phyloP scores from a whole-genome alignment of 306 rosid species.

The Fagus crenata region DNA sequence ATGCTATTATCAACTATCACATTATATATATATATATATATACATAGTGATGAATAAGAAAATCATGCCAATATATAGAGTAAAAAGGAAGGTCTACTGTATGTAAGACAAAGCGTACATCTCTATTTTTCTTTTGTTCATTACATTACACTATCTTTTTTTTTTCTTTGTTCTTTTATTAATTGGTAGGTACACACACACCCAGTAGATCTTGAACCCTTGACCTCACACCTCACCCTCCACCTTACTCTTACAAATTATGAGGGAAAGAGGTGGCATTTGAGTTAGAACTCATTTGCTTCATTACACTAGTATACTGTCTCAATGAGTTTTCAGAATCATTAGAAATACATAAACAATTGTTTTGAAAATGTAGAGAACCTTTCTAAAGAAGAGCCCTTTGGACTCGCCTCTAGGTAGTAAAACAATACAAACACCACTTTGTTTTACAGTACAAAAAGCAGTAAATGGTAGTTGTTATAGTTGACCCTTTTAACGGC shows the following conservation, averaged over 20 bases:
- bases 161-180: no score
- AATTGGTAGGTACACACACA: no score
- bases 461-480: background rate
- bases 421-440: background rate
- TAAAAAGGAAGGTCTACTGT: background rate
- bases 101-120: background rate
- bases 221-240: no score
- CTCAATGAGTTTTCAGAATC: background rate
- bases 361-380: no score
- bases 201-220: no score
- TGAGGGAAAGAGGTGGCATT: no score
- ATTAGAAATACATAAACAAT: background rate
- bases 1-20: background rate
- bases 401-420: no score
- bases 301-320: background rate
- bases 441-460: background rate
- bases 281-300: no score
- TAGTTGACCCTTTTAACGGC: no score
- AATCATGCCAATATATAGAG: background rate
- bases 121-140: background rate
- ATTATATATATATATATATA: background rate
- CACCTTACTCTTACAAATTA: no score
- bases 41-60: background rate
- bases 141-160: background rate
- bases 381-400: no score